Conservation (phyloP, 352 stramenopile species). For the Phytophthora ramorum region DNA sequence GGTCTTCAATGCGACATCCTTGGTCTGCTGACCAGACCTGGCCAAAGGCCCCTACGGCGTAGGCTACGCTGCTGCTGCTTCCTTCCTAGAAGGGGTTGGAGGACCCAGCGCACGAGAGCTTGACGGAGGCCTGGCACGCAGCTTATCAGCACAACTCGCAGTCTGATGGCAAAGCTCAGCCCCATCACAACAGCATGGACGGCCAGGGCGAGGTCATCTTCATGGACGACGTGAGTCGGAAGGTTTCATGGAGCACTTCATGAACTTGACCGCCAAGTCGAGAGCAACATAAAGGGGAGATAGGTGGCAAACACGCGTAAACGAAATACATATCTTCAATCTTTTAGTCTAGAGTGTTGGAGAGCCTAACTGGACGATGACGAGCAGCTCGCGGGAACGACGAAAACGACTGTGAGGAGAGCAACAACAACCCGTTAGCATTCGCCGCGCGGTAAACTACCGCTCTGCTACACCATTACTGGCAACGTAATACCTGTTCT, state of each 20-base stretch:
- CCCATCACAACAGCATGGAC: constrained; percentile 98
- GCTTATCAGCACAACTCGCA: constrained; percentile 99
- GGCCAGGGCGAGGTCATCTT: constrained; percentile 97
- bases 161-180: constrained; percentile 99
- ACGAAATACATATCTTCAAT: constrained; percentile 16
- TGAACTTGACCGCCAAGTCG: constrained; percentile 90
- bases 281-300: constrained; percentile 31
- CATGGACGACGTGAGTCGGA: constrained; percentile 99
- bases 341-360: background rate
- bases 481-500: too few relatives aligned
- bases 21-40: constrained; percentile 20
- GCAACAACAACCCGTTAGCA: too few relatives aligned
- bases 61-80: constrained; percentile 8
- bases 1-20: constrained; percentile 23
- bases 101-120: constrained; percentile 95
- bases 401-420: too few relatives aligned
- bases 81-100: constrained; percentile 76
- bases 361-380: too few relatives aligned
- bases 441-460: too few relatives aligned
- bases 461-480: too few relatives aligned
- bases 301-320: constrained; percentile 25
- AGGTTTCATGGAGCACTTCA: constrained; percentile 99
- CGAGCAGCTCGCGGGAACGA: too few relatives aligned
- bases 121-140: constrained; percentile 98
- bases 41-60: constrained; percentile 8